These are phyloP conservation scores for Apiospora saccharicola DNA, from an alignment of 2,329 filamentous ascomycete species.

Conservation along the genomic window DNA sequence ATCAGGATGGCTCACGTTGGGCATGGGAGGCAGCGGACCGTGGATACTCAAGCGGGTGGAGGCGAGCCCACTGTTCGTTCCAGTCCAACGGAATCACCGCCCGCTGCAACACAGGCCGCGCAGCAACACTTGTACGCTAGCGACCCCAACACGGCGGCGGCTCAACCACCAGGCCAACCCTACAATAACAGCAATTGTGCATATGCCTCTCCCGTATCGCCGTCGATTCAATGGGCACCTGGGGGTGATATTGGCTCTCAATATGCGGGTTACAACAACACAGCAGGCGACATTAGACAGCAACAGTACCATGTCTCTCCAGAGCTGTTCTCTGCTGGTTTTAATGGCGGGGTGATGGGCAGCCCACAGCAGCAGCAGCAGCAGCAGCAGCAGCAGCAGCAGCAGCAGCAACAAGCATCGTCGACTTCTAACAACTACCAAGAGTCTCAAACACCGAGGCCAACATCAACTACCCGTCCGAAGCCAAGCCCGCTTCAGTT, in stretches of 20 bases:
- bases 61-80: neutral
- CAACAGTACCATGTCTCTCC: neutral
- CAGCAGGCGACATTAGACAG: neutral
- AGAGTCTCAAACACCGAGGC: neutral
- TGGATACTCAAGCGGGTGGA: neutral
- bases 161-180: neutral
- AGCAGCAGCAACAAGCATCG: neutral
- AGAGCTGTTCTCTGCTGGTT: neutral
- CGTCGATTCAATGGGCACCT: neutral
- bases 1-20: neutral
- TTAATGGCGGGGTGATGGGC: neutral
- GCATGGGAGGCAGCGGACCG: neutral
- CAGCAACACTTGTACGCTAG: neutral
- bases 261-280: neutral
- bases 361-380: neutral
- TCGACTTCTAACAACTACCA: neutral
- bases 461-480: conserved; percentile 23
- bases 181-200: neutral
- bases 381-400: neutral
- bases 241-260: neutral
- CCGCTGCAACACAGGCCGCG: neutral
- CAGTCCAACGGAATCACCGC: neutral
- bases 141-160: neutral
- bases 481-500: conserved; percentile 34
- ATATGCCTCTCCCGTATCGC: neutral